Percentiles rank a stretch among this genome's conserved stretches.
Conservation (phyloP, 352 stramenopile genomes). For the Halophytophthora batemanensis region DNA sequence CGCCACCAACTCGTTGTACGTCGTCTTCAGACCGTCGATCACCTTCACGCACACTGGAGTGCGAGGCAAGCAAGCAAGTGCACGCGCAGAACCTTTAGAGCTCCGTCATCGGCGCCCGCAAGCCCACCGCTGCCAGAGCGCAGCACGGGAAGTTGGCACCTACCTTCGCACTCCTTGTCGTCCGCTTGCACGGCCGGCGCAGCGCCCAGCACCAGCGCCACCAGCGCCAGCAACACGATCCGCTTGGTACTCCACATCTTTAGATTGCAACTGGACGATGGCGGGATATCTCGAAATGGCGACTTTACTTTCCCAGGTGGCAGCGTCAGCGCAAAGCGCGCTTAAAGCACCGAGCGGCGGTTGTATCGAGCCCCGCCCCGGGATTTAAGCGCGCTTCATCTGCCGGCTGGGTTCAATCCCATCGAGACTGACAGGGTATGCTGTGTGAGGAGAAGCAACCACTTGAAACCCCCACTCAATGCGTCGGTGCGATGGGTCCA, state of each 20-base stretch:
- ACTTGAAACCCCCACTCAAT: neutral
- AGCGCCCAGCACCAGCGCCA: constrained; percentile 48
- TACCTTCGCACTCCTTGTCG: constrained; percentile 91
- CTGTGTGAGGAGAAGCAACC: neutral
- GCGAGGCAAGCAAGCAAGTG: neutral
- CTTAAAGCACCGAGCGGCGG: constrained; percentile 7
- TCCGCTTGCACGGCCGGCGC: constrained; percentile 32
- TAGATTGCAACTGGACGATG: constrained; percentile 1
- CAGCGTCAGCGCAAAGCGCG: constrained; percentile 13
- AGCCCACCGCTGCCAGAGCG: no score
- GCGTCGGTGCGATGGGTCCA: neutral
- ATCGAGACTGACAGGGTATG: neutral
- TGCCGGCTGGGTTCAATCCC: neutral
- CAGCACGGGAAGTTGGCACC: constrained; percentile 1
- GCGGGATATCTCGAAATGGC: constrained; percentile 26
- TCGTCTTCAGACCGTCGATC: constrained; percentile 80
- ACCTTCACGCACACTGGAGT: constrained; percentile 90
- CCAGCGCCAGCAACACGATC: constrained; percentile 63
- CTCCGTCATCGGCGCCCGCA: neutral
- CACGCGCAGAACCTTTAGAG: constrained; percentile 2
- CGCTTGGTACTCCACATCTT: constrained; percentile 60
- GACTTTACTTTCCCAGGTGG: no score
- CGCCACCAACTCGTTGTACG: constrained; percentile 59
- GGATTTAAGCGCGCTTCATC: constrained; percentile 7
- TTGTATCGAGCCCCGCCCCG: neutral